Percentiles rank a stretch among this genome's conserved stretches.
Conservation (phyloP, 768 basidiomycete species). For the Tylopilus rubrobrunneus region DNA sequence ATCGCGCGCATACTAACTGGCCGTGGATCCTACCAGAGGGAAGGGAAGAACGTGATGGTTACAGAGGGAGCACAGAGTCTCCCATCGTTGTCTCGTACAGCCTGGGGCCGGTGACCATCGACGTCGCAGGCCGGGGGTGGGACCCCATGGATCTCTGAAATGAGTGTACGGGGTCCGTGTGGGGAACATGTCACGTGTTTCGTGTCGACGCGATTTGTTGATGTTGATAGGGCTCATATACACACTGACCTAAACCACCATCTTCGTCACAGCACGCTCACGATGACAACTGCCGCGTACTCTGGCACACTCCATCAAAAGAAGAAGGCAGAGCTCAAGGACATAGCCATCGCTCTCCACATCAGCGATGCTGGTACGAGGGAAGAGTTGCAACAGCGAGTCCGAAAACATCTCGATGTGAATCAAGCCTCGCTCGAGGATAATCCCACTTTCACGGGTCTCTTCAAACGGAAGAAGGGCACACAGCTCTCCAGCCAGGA, state of each 20-base stretch:
- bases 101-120: neutral
- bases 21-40: constrained; percentile 34
- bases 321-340: constrained; percentile 66
- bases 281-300: constrained; percentile 44
- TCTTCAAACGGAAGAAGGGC: constrained; percentile 43
- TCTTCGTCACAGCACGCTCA: constrained; percentile 5
- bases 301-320: constrained; percentile 57
- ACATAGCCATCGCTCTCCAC: constrained; percentile 51
- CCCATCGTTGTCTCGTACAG: neutral
- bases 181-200: constrained; percentile 19
- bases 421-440: constrained; percentile 54
- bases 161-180: constrained; percentile 7
- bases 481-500: constrained; percentile 12
- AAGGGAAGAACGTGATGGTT: constrained; percentile 8
- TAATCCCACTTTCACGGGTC: constrained; percentile 52
- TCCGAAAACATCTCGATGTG: constrained; percentile 57
- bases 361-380: constrained; percentile 57
- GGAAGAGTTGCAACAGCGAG: constrained; percentile 58
- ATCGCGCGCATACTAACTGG: constrained; percentile 27
- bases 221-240: constrained; percentile 25
- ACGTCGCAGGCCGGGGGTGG: no score
- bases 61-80: constrained; percentile 11
- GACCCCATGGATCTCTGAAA: neutral
- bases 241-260: constrained; percentile 10
- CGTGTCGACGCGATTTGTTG: constrained; percentile 28